Base-by-base conservation (phyloP, 441 rosid species). In the Bocquillonia castaneifolia region DNA sequence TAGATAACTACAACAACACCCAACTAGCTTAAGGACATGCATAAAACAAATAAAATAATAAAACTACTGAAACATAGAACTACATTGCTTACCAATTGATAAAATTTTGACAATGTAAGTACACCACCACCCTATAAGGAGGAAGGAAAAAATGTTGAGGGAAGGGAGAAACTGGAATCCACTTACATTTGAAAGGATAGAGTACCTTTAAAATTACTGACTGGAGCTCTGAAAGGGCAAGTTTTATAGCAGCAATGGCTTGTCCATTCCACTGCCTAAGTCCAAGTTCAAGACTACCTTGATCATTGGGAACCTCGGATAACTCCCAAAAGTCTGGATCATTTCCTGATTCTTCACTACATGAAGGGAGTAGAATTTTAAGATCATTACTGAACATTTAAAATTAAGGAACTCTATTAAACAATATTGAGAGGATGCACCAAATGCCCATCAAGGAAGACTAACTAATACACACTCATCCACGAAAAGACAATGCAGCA, bases 131-230 rank as follows among this genome's bases (percentile, higher is more conserved):
- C 92, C 98, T 93, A 70, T 18, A 74, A 57, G 54, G 40, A 59
- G 63, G 63, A 57, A 29, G 59, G 61, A 36, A 53, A 32, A 73
- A 52, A 57, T 32, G 3, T 31, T 23, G 15, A 32, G 0, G 23
- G 18, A 45, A 14, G 13, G 6, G 14, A 44, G 40, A 26, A 50
- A 73, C 26, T n/a, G n/a, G 70, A 15, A 48, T 44, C 34, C 28
- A 22, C 18, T 29, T 22, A 59, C 54, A 31, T 53, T 37, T 47
- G 23, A 65, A 56, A 62, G 53, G 56, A n/a, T 26, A 67, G 48
- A n/a, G 61, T 63, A 90, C 98, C 93, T 87, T 93, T 39, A 93
- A 80, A 78, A 93, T 70, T 77, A 88, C 76, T 25, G 92, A 81
- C 59, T 77, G 86, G 48, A 90, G 78, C 75, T 84, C 91, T 26